Conservation (phyloP, 345 rosid genomes). For the Lagerstroemia speciosa region DNA sequence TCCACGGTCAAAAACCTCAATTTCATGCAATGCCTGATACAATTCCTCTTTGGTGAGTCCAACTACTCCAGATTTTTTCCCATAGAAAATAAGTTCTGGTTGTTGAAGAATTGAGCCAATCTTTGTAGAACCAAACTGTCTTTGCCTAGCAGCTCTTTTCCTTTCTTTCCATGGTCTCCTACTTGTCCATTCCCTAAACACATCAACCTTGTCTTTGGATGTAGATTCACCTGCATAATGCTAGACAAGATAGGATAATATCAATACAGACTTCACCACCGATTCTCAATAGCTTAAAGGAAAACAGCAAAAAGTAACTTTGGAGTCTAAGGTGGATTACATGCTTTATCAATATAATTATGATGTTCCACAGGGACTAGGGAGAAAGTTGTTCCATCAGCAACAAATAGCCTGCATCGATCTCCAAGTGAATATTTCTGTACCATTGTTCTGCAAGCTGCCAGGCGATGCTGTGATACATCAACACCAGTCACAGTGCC, state of each 20-base stretch:
- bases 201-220: slow-evolving; percentile 28
- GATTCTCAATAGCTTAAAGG: background rate
- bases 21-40: slow-evolving; percentile 22
- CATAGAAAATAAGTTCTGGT: slow-evolving; percentile 72
- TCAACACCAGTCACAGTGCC: slow-evolving; percentile 94
- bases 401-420: slow-evolving; percentile 69
- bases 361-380: slow-evolving; percentile 35
- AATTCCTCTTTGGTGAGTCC: slow-evolving; percentile 56
- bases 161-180: slow-evolving; percentile 87
- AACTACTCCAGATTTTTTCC: slow-evolving; percentile 58
- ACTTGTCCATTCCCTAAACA: slow-evolving; percentile 62
- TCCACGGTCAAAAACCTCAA: slow-evolving; percentile 33
- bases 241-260: slow-evolving; percentile 30
- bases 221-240: slow-evolving; percentile 42
- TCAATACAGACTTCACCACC: background rate
- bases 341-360: slow-evolving; percentile 22
- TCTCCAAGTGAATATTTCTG: slow-evolving; percentile 70
- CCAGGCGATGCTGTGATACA: slow-evolving; percentile 77
- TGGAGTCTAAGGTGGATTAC: slow-evolving; percentile 18
- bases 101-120: slow-evolving; percentile 20
- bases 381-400: slow-evolving; percentile 73
- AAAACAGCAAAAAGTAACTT: slow-evolving; percentile 10
- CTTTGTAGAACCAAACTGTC: slow-evolving; percentile 23
- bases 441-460: slow-evolving; percentile 84
- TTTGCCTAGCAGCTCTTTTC: slow-evolving; percentile 49